phyloP scores from a whole-genome alignment of 805 yeast genomes.

The Priceomyces castillae region DNA sequence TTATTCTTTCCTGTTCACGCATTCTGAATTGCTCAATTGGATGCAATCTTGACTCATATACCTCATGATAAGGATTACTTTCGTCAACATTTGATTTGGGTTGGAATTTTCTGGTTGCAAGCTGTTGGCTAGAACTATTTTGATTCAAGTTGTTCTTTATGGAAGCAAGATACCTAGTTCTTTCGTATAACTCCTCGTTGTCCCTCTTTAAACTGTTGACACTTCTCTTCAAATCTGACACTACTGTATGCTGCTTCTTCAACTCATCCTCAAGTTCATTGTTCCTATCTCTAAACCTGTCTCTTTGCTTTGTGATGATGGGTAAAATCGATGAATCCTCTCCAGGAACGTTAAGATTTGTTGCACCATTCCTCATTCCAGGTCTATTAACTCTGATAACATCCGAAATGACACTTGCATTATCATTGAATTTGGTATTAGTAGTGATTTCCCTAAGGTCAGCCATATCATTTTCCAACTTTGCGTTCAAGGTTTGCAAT shows the following conservation, averaged over 20 bases:
- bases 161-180: conserved; percentile 64
- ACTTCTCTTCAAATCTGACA: conserved; percentile 64
- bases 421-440: conserved; percentile 52
- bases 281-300: conserved; percentile 81
- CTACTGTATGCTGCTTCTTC: conserved; percentile 51
- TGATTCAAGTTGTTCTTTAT: conserved; percentile 29
- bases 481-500: conserved; percentile 48
- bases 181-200: conserved; percentile 76
- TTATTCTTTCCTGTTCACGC: conserved; percentile 71
- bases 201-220: conserved; percentile 64
- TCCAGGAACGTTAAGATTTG: conserved; percentile 19
- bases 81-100: conserved; percentile 49
- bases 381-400: conserved; percentile 24
- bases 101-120: conserved; percentile 17
- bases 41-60: conserved; percentile 74
- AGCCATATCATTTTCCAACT: conserved; percentile 73
- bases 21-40: conserved; percentile 82
- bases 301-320: conserved; percentile 91
- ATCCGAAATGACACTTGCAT: conserved; percentile 67
- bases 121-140: conserved; percentile 7
- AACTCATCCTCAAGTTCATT: conserved; percentile 81
- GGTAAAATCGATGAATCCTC: conserved; percentile 57
- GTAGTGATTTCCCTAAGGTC: conserved; percentile 45
- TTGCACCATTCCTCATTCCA: conserved; percentile 28
- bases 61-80: conserved; percentile 52